Evolutionary conservation across 345 rosid species (phyloP), one percentile per base, ranked within the genome.

Genomic region (Atalantia buxifolia): DNA sequence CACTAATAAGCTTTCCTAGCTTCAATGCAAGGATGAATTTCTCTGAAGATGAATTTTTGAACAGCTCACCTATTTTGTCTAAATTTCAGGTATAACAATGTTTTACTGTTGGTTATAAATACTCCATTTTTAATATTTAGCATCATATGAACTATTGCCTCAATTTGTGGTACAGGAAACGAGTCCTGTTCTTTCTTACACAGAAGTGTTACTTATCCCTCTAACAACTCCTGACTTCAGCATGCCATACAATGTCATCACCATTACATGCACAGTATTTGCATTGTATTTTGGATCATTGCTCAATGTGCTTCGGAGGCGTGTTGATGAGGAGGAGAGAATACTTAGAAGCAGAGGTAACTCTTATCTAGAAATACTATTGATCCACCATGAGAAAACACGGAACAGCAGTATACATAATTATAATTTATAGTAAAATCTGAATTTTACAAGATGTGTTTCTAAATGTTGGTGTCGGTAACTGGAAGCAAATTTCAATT

Each of bases 191-290:
- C 85, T 87, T 79, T 85, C 92, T 40, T 97, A 94, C 84, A 94
- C 98, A 3, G 98, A 97, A 94, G 95, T 90, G 69, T 81, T 94
- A 79, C 97, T 94, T 14, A 95, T 90, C 61, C 98, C 98, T 69
- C 83, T 97, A 83, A 94, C 96, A 76, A 94, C 98, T 60, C 98
- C 99, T 83, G 98, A 97, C 85, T 97, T 94, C 81, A 97, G 98
- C 90, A 94, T 94, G 99, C 99, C 98, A 63, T 94, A 97, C 87
- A 97, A 97, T 59, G 98, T 97, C 80, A 94, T 93, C 81, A 97
- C 98, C 30, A 90, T 97, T 78, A 93, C 98, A 1, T 97, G 99
- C 87, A 94, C 98, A 0, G 87, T 94, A 18, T 94, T 90, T 80
- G 97, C 98, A 25, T 86, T 96, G 63, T 94, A 92, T 80, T 92